Evolutionary conservation across 768 basidiomycete genomes (phyloP).

Genomic region (Leucocoprinus sp.): DNA sequence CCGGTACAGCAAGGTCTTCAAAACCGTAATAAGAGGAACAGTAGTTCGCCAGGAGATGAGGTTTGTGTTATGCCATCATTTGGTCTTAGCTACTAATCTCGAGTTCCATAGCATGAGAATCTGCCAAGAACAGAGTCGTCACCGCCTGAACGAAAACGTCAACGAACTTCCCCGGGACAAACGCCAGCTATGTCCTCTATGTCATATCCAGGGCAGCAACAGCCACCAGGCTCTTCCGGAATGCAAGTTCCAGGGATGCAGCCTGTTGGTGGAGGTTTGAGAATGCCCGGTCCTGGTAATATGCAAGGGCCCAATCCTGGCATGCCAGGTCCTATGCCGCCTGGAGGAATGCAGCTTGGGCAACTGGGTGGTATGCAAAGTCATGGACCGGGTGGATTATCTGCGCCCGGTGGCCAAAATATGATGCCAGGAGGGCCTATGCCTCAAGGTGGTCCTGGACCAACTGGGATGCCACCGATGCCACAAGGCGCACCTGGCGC

Average conservation of each 20-base stretch:
- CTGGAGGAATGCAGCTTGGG: constrained; percentile 9
- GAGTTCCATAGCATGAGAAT: constrained; percentile 32
- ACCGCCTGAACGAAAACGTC: constrained; percentile 48
- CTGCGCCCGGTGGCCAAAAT: constrained; percentile 3
- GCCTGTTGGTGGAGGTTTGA: constrained; percentile 3
- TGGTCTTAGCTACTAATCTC: constrained; percentile 3
- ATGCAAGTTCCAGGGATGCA: constrained; percentile 11
- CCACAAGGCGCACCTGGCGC: constrained; percentile 7
- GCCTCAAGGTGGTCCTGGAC: constrained; percentile 1
- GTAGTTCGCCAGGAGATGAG: constrained; percentile 58
- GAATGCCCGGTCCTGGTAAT: constrained; percentile 7
- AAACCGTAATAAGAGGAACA: constrained; percentile 34
- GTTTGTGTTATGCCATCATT: constrained; percentile 22
- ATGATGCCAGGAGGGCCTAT: constrained; percentile 4
- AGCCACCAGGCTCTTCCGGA: constrained; percentile 11
- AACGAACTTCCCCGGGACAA: constrained; percentile 43
- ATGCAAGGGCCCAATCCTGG: constrained; percentile 7
- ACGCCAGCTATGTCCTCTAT: constrained; percentile 25
- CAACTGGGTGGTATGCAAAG: constrained; percentile 9
- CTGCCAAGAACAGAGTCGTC: constrained; percentile 44
- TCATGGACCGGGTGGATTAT: constrained; percentile 5
- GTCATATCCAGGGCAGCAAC: constrained; percentile 23
- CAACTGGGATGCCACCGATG: constrained; percentile 7
- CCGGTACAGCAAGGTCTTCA: constrained; percentile 21
- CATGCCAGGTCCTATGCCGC: constrained; percentile 6